Base-by-base conservation (phyloP, 2,329 filamentous ascomycete genomes). In the Cryoendolithus antarcticus region DNA sequence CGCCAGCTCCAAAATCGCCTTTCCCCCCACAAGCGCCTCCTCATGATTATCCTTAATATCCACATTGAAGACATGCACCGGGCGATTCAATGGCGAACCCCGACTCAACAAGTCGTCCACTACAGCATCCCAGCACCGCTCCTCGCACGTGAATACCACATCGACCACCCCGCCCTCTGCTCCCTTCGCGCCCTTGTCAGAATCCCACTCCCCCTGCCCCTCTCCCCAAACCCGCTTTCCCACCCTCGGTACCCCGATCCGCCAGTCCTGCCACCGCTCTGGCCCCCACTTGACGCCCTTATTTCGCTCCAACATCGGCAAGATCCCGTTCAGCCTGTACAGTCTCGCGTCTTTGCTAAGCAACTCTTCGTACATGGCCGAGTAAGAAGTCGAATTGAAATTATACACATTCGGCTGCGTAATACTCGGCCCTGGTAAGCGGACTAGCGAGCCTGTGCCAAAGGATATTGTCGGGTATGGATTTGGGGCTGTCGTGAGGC, bases 1-100 rank as follows among this genome's bases (percentile, higher is more conserved):
- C 1, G 91, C 91, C 29, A 98, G 70, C 55, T 98, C 91, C 30
- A 96, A 70, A 43, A 98, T 98, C 33, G 85, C 91, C 49, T 81
- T 77, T 2, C 91, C 91, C 7, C 91, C 91, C 2, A 95, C 74
- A 13, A 89, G 71, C 0, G 91, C 91, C 62, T 98, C 91, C 60
- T 98, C 89, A 56, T 96, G 91, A 56, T 96, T 98, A 63, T 98
- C 91, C 61, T 83, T 89, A 56, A 98, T 98, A 59, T 98, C 91
- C 39, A 98, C 82, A 53, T 98, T 98, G 69, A 98, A 93, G 41
- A 98, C 85, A 58, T 98, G 91, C 1, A 98, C 91, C 0, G 91
- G 88, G 2, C 86, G 71, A 60, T 98, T 98, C 41, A 98, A 69
- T 3, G 84, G 82, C 0, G 82, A 77, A 6, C 89, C 91, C 45